Conservation (phyloP, 169 alveolate genomes). For the Eimeria necatrix region DNA sequence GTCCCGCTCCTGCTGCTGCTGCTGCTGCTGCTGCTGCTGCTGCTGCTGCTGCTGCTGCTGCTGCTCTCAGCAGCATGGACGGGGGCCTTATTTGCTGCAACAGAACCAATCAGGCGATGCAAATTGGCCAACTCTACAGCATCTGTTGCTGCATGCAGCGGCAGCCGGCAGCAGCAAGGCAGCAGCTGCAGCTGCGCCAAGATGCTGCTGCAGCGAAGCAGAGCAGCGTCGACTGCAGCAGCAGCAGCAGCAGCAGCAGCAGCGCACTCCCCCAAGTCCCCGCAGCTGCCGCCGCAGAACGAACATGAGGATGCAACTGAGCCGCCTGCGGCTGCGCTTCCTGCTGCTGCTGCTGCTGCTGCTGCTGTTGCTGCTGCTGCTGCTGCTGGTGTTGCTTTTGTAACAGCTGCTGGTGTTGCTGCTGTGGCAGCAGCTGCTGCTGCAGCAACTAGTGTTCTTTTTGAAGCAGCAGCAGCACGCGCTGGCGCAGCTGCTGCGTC, state of each 20-base stretch:
- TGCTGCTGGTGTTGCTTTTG: background rate
- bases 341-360: background rate
- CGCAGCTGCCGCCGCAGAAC: background rate
- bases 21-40: conserved; percentile 12
- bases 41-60: conserved; percentile 61
- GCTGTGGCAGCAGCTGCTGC: background rate
- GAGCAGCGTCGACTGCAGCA: background rate
- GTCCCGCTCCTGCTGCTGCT: background rate
- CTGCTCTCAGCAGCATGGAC: conserved; percentile 31
- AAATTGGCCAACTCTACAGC: conserved; percentile 38
- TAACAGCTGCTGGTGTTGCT: background rate
- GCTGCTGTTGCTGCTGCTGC: background rate
- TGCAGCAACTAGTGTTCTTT: background rate
- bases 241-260: conserved; percentile 17
- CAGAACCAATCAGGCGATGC: conserved; percentile 15
- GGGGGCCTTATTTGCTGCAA: background rate
- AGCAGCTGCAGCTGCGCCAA: conserved; percentile 55
- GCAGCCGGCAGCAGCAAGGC: conserved; percentile 46
- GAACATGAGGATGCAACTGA: background rate
- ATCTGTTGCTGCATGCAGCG: background rate
- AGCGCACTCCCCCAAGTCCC: background rate
- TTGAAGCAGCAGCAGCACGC: background rate
- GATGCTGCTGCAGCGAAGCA: conserved; percentile 64
- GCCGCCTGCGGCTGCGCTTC: background rate
- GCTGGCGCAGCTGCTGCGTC: background rate